Evolutionary conservation across 768 basidiomycete species (phyloP).

Genomic region (Trametes elegans): DNA sequence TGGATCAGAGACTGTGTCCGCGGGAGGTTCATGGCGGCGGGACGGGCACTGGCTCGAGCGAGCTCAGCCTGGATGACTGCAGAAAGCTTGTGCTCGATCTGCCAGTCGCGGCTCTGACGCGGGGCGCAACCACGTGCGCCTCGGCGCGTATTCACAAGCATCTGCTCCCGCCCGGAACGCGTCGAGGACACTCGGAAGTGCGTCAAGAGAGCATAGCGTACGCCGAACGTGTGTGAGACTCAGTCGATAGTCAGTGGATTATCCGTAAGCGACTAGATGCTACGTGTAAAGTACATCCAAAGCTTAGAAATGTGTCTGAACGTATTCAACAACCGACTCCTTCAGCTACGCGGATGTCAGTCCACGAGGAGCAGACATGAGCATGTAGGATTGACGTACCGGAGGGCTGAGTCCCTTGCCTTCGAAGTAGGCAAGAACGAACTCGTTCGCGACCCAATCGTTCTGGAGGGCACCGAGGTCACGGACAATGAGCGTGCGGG

Average conservation of each 20-base stretch:
- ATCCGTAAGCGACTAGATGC: neutral
- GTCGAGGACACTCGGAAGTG: neutral
- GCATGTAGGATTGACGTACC: slow-evolving; percentile 41
- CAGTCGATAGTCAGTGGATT: no score
- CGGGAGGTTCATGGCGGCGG: slow-evolving; percentile 12
- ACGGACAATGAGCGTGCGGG: slow-evolving; percentile 59
- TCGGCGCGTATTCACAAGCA: neutral
- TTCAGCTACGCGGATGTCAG: slow-evolving; percentile 42
- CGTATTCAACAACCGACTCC: slow-evolving; percentile 42
- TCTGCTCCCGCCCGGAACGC: neutral
- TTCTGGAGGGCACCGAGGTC: slow-evolving; percentile 72
- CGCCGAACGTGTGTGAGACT: neutral
- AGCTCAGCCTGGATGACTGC: neutral
- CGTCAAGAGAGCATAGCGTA: neutral
- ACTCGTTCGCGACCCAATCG: slow-evolving; percentile 73
- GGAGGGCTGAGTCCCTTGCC: slow-evolving; percentile 67
- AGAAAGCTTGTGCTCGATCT: neutral
- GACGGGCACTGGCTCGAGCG: neutral
- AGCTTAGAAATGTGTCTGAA: slow-evolving; percentile 12
- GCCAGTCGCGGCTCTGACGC: no score
- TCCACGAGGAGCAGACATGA: no score
- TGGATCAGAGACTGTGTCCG: slow-evolving; percentile 7
- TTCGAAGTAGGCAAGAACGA: slow-evolving; percentile 74
- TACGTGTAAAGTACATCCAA: neutral
- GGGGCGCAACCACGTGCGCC: slow-evolving; percentile 10